These are phyloP conservation scores for Calonectria multiphialidica DNA, from an alignment of 2,329 filamentous ascomycete genomes.

Conservation along the genomic window DNA sequence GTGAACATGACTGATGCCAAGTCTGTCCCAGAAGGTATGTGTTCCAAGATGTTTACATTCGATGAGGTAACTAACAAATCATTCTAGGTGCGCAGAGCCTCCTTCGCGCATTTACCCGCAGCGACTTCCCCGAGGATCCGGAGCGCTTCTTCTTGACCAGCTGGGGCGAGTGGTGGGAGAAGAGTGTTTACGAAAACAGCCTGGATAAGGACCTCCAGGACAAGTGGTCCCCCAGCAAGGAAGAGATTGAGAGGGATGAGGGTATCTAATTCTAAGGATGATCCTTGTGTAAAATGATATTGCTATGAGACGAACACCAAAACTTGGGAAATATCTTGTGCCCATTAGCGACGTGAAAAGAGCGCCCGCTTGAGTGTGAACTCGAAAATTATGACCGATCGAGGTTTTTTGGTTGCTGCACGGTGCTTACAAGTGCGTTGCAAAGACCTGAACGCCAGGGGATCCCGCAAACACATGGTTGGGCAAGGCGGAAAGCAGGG, in stretches of 20 bases:
- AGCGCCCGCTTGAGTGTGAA: background rate
- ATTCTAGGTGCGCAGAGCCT: constrained; percentile 58
- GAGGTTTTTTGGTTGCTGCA: background rate
- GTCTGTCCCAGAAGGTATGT: constrained; percentile 58
- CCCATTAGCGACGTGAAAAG: background rate
- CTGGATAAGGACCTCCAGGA: constrained; percentile 63
- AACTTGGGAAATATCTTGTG: too few relatives aligned
- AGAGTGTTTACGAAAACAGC: constrained; percentile 53
- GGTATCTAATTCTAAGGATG: constrained; percentile 24
- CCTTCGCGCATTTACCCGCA: constrained; percentile 56
- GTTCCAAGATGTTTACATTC: background rate
- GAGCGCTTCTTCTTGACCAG: constrained; percentile 67
- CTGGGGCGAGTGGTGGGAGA: constrained; percentile 69
- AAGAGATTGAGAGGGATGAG: constrained; percentile 61
- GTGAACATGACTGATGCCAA: constrained; percentile 61
- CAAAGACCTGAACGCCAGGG: background rate
- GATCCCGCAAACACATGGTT: background rate
- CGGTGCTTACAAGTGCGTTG: background rate
- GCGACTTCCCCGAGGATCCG: constrained; percentile 63
- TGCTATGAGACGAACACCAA: too few relatives aligned
- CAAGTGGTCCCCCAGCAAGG: constrained; percentile 62
- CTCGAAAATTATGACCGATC: background rate
- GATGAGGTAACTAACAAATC: background rate
- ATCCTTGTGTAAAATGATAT: too few relatives aligned
- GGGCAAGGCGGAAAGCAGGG: background rate